A percentile compares a stretch with the other conserved stretches of the same genome.
These are phyloP conservation scores for Psilocybe subaeruginosa DNA, from an alignment of 768 basidiomycete species.

Conservation along the genomic window DNA sequence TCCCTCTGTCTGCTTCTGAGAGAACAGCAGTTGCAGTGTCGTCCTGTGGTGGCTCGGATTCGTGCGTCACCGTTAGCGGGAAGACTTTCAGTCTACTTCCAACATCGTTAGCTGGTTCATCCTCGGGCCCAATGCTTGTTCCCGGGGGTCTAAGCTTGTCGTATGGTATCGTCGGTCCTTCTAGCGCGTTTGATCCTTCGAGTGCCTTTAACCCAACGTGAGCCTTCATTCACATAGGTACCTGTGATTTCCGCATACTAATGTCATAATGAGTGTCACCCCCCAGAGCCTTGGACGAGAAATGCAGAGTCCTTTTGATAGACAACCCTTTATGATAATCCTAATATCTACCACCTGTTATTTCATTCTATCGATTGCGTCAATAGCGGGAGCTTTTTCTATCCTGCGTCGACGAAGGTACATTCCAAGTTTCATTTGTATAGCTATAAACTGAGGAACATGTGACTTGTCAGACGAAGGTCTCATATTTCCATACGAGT, in stretches of 20 bases:
- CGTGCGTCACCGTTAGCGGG: neutral
- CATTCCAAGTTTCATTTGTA: neutral
- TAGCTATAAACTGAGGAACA: neutral
- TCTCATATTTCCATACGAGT: neutral
- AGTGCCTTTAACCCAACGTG: neutral
- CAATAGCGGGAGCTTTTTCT: neutral
- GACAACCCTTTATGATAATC: neutral
- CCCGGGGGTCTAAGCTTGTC: neutral
- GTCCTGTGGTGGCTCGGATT: neutral
- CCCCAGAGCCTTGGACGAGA: neutral
- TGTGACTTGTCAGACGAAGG: neutral
- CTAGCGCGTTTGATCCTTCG: neutral
- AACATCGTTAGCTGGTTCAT: neutral
- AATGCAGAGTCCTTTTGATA: neutral
- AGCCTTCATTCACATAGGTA: too few species aligned
- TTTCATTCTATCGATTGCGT: neutral
- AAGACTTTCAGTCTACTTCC: neutral
- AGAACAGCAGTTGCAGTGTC: neutral
- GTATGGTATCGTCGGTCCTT: neutral
- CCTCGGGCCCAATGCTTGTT: too few species aligned
- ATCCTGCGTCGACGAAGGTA: neutral
- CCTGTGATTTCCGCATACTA: too few species aligned
- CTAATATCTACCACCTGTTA: neutral
- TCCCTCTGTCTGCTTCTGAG: neutral
- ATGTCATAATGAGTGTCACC: neutral